Conservation (phyloP, 495 filamentous ascomycete genomes). For the Pyronema domesticum region DNA sequence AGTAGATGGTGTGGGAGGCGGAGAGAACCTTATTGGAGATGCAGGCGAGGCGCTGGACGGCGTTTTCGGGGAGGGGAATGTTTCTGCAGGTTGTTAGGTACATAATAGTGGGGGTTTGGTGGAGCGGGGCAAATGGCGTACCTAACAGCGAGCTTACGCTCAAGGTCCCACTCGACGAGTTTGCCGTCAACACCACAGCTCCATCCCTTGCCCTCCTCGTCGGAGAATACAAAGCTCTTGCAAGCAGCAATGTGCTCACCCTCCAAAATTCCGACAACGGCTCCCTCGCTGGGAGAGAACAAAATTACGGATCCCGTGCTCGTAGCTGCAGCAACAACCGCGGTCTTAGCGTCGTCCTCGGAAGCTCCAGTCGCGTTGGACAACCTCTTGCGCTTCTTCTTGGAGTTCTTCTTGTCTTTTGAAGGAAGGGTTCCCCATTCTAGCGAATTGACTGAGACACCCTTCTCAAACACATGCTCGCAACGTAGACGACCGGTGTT, state of each 20-base stretch:
- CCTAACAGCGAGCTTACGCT: constrained; percentile 31
- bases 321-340: constrained; percentile 38
- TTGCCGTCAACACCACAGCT: constrained; percentile 43
- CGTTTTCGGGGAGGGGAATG: constrained; percentile 32
- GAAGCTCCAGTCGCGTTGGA: constrained; percentile 30
- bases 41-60: constrained; percentile 29
- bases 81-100: constrained; percentile 24
- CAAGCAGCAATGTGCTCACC: constrained; percentile 38
- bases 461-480: constrained; percentile 36
- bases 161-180: constrained; percentile 42
- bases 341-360: constrained; percentile 26
- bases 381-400: constrained; percentile 37
- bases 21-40: constrained; percentile 33
- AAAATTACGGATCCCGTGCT: constrained; percentile 37
- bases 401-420: constrained; percentile 22
- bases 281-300: constrained; percentile 37
- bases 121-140: constrained; percentile 30
- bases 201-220: constrained; percentile 33
- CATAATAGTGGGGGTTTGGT: background rate
- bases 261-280: constrained; percentile 32
- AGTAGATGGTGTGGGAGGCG: constrained; percentile 38
- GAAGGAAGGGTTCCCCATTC: constrained; percentile 32
- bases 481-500: constrained; percentile 39
- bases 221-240: constrained; percentile 39
- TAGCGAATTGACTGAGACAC: constrained; percentile 37